A percentile compares a stretch with the other conserved stretches of the same genome.
These are phyloP conservation scores for Dendrobium huoshanense DNA, from an alignment of 106 monocot genomes.

Conservation along the genomic window DNA sequence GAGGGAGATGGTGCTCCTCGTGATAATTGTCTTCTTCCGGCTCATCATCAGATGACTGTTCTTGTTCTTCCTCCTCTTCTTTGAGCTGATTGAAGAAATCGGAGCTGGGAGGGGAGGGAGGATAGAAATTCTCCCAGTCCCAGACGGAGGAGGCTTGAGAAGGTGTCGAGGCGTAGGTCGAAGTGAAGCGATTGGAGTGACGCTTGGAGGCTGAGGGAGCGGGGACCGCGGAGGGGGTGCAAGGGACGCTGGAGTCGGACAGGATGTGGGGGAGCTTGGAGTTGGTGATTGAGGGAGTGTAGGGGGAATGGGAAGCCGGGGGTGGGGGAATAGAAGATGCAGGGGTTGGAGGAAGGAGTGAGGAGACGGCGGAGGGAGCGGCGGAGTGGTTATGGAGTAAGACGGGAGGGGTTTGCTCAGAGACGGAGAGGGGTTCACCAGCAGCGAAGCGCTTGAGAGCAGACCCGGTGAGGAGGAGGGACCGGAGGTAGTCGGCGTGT, in stretches of 20 bases:
- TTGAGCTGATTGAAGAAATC: constrained; percentile 72
- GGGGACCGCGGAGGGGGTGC: constrained; percentile 16
- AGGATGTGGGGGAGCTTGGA: constrained; percentile 31
- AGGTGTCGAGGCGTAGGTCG: constrained; percentile 36
- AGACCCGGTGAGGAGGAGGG: constrained; percentile 68
- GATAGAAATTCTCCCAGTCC: constrained; percentile 97
- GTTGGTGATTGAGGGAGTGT: constrained; percentile 21
- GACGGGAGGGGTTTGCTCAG: constrained; percentile 55
- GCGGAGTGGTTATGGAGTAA: constrained; percentile 28
- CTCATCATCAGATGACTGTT: constrained; percentile 5
- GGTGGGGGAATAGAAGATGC: constrained; percentile 19
- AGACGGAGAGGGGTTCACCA: constrained; percentile 67
- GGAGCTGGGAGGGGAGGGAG: constrained; percentile 88
- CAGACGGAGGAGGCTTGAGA: constrained; percentile 84
- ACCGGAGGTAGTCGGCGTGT: constrained; percentile 82
- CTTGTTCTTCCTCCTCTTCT: constrained; percentile 15
- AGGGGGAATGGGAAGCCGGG: not conserved
- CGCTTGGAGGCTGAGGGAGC: constrained; percentile 14
- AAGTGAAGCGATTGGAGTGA: constrained; percentile 6
- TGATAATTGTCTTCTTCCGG: not conserved
- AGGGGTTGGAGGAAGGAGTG: constrained; percentile 22
- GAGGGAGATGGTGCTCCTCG: constrained; percentile 19
- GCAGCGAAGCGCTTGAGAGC: constrained; percentile 66
- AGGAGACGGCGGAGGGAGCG: constrained; percentile 5
- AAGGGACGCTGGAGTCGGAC: constrained; percentile 19